phyloP scores from a whole-genome alignment of 345 rosid genomes.

The Dovyalis caffra region DNA sequence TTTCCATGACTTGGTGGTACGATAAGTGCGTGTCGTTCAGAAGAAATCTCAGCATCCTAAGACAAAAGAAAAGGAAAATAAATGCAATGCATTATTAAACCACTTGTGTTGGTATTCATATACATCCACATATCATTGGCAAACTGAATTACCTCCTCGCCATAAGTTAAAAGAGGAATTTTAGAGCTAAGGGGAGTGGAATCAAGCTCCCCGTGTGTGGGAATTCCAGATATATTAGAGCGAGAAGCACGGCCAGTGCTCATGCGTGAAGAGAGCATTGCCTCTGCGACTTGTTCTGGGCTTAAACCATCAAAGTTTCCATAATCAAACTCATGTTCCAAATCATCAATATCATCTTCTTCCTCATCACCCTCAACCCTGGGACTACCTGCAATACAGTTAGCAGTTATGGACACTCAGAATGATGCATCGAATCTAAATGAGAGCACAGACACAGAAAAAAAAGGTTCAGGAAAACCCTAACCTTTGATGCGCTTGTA shows the following conservation, averaged over 20 bases:
- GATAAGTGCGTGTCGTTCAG: conserved; percentile 88
- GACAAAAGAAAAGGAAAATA: neutral
- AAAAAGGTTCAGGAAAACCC: conserved; percentile 10
- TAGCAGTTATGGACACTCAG: conserved; percentile 6
- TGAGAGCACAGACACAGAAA: neutral
- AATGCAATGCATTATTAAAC: neutral
- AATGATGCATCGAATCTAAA: neutral
- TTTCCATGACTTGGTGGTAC: conserved; percentile 78
- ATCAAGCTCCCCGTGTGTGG: conserved; percentile 60
- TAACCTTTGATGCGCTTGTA: conserved; percentile 87
- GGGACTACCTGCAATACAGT: conserved; percentile 67
- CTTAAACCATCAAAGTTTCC: conserved; percentile 50
- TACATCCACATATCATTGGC: neutral
- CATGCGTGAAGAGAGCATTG: conserved; percentile 54
- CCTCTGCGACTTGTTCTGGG: conserved; percentile 59
- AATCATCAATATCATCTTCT: conserved; percentile 88
- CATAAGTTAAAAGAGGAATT: conserved; percentile 86
- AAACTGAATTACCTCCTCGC: conserved; percentile 61
- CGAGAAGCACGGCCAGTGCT: conserved; percentile 50
- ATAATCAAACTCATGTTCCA: conserved; percentile 86
- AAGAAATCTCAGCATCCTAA: conserved; percentile 77
- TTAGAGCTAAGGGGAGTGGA: conserved; percentile 63
- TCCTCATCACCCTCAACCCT: conserved; percentile 97
- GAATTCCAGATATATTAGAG: conserved; percentile 37
- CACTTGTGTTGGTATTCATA: neutral